A percentile compares a stretch with the other conserved stretches of the same genome.
These are phyloP conservation scores for Blastobotrys peoriensis DNA, from an alignment of 805 yeast genomes.

Conservation along the genomic window DNA sequence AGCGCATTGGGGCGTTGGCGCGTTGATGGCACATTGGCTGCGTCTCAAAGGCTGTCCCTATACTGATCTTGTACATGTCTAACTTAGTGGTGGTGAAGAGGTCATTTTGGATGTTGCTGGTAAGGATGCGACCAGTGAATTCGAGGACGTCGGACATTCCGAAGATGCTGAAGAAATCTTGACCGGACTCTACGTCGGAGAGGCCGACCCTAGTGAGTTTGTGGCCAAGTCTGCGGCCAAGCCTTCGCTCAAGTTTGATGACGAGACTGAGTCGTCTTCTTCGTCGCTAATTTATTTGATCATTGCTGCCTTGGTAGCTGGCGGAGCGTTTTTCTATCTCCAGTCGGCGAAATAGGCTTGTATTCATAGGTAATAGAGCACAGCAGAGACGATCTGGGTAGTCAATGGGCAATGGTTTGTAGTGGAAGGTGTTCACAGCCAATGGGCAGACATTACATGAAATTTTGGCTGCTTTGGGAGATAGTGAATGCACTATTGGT, in stretches of 20 bases:
- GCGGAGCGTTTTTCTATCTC: constrained; percentile 30
- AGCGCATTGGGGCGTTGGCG: too few relatives aligned
- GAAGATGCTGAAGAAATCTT: constrained; percentile 87
- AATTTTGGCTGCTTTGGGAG: too few relatives aligned
- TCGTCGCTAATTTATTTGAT: constrained; percentile 24
- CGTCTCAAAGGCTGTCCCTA: too few relatives aligned
- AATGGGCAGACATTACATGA: too few relatives aligned
- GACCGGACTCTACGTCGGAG: constrained; percentile 66
- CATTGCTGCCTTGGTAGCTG: constrained; percentile 29
- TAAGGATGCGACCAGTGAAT: constrained; percentile 63
- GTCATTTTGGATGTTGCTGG: constrained; percentile 76
- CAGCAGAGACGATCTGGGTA: too few relatives aligned
- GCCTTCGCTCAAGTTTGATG: not conserved
- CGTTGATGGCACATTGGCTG: too few relatives aligned
- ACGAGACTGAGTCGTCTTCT: constrained; percentile 15
- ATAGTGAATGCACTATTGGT: too few relatives aligned
- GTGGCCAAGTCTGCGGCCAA: constrained; percentile 8
- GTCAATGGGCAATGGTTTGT: constrained; percentile 1
- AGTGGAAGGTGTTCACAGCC: not conserved
- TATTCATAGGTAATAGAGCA: too few relatives aligned
- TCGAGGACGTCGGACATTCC: constrained; percentile 93
- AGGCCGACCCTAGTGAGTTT: constrained; percentile 50
- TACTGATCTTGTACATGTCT: too few relatives aligned
- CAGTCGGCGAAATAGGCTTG: constrained; percentile 22
- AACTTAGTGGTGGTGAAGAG: constrained; percentile 73